Evolutionary conservation across 1,139 yeast species (phyloP).

Genomic region (Saccharomyces hybrid): DNA sequence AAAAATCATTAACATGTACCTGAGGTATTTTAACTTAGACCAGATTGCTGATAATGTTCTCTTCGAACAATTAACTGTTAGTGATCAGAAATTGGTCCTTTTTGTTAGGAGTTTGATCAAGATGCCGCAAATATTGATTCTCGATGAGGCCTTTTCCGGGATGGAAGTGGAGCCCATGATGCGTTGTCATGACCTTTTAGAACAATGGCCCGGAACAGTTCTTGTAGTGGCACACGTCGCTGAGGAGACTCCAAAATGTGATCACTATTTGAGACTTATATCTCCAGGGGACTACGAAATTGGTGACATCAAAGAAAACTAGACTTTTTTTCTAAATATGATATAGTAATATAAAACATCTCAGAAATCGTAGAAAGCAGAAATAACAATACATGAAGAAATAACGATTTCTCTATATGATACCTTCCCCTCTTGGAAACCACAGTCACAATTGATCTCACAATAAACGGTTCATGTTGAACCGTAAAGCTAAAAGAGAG

Average conservation of each 20-base stretch:
- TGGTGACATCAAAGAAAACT: not conserved
- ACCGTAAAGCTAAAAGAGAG: too few species aligned
- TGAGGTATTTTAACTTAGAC: conserved; percentile 33
- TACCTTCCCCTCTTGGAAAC: not conserved
- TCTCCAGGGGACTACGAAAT: conserved; percentile 33
- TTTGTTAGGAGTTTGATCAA: conserved; percentile 71
- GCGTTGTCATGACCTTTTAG: conserved; percentile 59
- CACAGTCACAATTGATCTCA: too few species aligned
- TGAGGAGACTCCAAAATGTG: conserved; percentile 53
- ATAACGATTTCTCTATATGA: not conserved
- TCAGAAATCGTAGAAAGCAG: too few species aligned
- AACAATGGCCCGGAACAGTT: conserved; percentile 59
- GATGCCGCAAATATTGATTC: conserved; percentile 65
- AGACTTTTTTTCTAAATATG: not conserved
- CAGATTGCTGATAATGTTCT: conserved; percentile 27
- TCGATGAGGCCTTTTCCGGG: conserved; percentile 92
- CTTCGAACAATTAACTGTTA: conserved; percentile 52
- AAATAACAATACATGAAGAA: too few species aligned
- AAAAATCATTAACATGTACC: conserved; percentile 32
- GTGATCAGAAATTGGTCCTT: conserved; percentile 72
- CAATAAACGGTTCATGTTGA: too few species aligned
- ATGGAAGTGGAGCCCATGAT: conserved; percentile 66
- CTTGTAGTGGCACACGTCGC: conserved; percentile 71
- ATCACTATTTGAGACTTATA: conserved; percentile 40
- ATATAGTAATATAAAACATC: too few species aligned